phyloP scores from a whole-genome alignment of 805 yeast species.

The Teunomyces cretensis region DNA sequence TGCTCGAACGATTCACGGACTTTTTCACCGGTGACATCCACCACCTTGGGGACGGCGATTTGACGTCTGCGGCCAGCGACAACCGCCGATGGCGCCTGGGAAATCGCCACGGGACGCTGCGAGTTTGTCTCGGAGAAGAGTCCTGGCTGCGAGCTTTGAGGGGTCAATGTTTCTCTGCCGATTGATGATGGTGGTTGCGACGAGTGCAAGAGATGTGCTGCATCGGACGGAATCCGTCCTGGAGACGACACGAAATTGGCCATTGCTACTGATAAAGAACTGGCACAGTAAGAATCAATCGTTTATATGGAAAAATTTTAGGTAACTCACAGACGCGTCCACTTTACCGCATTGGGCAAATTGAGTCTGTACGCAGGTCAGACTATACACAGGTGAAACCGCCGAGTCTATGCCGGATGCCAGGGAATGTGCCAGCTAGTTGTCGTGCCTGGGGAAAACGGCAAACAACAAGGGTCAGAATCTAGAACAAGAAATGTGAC shows the following conservation, averaged over 20 bases:
- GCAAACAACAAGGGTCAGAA: no score
- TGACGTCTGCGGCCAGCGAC: slow-evolving; percentile 52
- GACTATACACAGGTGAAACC: no score
- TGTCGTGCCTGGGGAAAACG: no score
- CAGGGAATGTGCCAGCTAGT: no score
- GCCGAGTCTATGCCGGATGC: no score
- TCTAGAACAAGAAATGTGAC: no score
- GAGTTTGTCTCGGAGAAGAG: slow-evolving; percentile 26
- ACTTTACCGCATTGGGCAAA: slow-evolving; percentile 2
- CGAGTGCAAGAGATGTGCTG: slow-evolving; percentile 38
- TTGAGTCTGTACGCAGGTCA: no score
- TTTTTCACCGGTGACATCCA: slow-evolving; percentile 89
- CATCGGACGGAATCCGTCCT: slow-evolving; percentile 43
- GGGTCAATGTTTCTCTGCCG: slow-evolving; percentile 37
- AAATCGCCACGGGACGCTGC: slow-evolving; percentile 14
- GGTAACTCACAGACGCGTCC: not conserved
- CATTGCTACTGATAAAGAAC: slow-evolving; percentile 19
- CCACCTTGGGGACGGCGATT: slow-evolving; percentile 77
- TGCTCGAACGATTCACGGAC: slow-evolving; percentile 89
- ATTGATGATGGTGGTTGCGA: slow-evolving; percentile 45
- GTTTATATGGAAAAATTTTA: not conserved
- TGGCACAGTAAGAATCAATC: slow-evolving; percentile 8
- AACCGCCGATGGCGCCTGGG: slow-evolving; percentile 11
- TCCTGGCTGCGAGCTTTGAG: slow-evolving; percentile 25
- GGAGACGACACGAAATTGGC: slow-evolving; percentile 46